These are phyloP conservation scores for Phytophthora constricta DNA, from an alignment of 352 stramenopile genomes.

Conservation along the genomic window DNA sequence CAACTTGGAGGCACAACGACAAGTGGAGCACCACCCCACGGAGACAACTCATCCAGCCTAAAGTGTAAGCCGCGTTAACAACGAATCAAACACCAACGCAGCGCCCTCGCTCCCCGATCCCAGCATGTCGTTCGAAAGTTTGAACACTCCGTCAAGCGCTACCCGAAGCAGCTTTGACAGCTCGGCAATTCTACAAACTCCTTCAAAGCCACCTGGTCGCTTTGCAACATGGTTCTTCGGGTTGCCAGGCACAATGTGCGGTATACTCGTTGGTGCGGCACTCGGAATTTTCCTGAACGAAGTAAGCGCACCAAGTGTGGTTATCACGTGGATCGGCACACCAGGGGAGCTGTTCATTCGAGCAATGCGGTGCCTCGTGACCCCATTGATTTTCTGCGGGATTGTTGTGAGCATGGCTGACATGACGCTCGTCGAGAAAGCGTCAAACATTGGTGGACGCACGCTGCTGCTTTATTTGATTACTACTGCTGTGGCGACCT, in stretches of 20 bases:
- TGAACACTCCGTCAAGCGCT: neutral
- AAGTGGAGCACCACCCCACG: too few relatives aligned
- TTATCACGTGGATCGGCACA: constrained; percentile 34
- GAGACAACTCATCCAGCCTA: too few relatives aligned
- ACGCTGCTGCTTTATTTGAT: constrained; percentile 26
- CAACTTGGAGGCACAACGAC: too few relatives aligned
- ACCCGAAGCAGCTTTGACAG: neutral
- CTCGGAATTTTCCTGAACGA: constrained; percentile 23
- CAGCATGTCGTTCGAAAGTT: constrained; percentile 1
- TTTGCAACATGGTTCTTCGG: constrained; percentile 11
- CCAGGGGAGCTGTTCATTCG: constrained; percentile 43
- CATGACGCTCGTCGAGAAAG: constrained; percentile 31
- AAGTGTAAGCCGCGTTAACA: too few relatives aligned
- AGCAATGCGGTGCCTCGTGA: constrained; percentile 43
- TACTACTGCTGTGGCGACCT: constrained; percentile 24
- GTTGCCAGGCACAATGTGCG: constrained; percentile 18
- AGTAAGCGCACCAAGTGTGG: constrained; percentile 5
- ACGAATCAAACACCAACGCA: neutral
- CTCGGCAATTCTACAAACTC: neutral
- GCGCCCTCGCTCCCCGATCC: neutral
- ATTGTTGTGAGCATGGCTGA: constrained; percentile 39
- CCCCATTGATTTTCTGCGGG: constrained; percentile 45
- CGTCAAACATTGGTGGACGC: constrained; percentile 20
- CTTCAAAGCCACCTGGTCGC: neutral
- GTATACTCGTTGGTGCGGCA: neutral